Evolutionary conservation across 306 rosid species (phyloP), one percentile per base, ranked within the genome.

Genomic region (Vigna angularis): DNA sequence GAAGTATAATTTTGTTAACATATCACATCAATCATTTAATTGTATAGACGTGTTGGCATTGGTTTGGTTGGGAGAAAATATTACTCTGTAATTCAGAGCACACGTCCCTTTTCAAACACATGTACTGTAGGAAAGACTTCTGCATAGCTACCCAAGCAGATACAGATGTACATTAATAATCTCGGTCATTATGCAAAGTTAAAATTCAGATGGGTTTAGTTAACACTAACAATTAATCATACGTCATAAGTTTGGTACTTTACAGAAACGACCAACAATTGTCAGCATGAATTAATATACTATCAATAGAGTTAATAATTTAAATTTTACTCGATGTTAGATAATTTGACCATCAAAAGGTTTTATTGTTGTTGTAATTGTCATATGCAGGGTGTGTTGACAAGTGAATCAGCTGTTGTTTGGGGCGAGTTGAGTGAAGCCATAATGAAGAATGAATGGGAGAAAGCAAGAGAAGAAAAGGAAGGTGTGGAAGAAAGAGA

Each of bases 401-500:
- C 66, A 79, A 90, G 88, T 47, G 98, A 93, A 82, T 91, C 97
- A 72, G 91, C 89, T 30, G 68, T 80, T 16, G 77, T 91, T 18
- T 93, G 98, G 98, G 66, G 91, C 61, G 87, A 90, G 79, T 76
- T 88, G 77, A 93, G 90, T 72, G 75, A 86, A 83, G 92, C 90
- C 17, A 90, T 93, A 16, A 11, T 93, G 51, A 85, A 48, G 55
- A 82, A 77, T 59, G 90, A 93, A 22, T 91, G 95, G 97, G 91
- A 64, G 42, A 90, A 72, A 83, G 97, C 98, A 80, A 91, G 69
- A 78, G 90, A 83, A 79, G 95, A 85, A 65, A 93, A 93, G 88
- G 82, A 75, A 74, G 51, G 49, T 20, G 77, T 90, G 44, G 96
- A 93, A 75, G 98, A 87, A 50, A 93, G 85, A 26, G 93, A 93